phyloP scores from a whole-genome alignment of 768 basidiomycete genomes.

The Mycena venus region DNA sequence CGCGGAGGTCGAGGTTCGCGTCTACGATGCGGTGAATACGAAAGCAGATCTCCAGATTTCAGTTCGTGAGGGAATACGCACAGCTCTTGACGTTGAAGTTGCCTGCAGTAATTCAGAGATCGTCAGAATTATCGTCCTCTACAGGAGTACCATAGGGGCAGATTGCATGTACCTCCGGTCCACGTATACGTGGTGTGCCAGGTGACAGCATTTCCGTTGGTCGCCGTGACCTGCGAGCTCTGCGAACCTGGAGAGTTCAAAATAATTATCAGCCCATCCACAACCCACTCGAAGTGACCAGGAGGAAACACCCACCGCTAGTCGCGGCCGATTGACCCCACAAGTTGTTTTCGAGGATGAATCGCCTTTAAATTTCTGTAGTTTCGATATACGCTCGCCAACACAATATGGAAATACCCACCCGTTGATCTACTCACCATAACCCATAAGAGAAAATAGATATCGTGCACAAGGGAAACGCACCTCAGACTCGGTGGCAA shows the following conservation, averaged over 20 bases:
- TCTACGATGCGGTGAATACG: slow-evolving; percentile 29
- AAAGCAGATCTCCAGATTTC: no score
- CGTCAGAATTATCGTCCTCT: not conserved
- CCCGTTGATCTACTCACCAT: not conserved
- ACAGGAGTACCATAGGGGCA: not conserved
- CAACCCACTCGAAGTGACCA: not conserved
- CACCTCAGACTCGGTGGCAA: slow-evolving; percentile 48
- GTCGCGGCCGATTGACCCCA: slow-evolving; percentile 46
- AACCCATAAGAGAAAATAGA: not conserved
- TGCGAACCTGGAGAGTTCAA: slow-evolving; percentile 42
- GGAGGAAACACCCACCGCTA: slow-evolving; percentile 34
- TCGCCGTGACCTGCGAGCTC: slow-evolving; percentile 44
- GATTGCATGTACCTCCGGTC: slow-evolving; percentile 43
- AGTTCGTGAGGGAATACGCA: slow-evolving; percentile 20
- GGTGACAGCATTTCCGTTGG: slow-evolving; percentile 42
- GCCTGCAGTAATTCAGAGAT: not conserved
- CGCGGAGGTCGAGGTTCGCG: slow-evolving; percentile 49
- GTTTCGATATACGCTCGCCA: not conserved
- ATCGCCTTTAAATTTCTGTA: slow-evolving; percentile 7
- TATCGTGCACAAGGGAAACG: not conserved
- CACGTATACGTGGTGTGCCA: slow-evolving; percentile 52
- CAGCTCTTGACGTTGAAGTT: slow-evolving; percentile 49
- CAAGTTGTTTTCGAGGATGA: slow-evolving; percentile 45
- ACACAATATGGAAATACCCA: not conserved
- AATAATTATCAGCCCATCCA: no score